Evolutionary conservation across 2,329 filamentous ascomycete genomes (phyloP), one percentile per base, ranked within the genome.

Genomic region (Xylaria sp.): DNA sequence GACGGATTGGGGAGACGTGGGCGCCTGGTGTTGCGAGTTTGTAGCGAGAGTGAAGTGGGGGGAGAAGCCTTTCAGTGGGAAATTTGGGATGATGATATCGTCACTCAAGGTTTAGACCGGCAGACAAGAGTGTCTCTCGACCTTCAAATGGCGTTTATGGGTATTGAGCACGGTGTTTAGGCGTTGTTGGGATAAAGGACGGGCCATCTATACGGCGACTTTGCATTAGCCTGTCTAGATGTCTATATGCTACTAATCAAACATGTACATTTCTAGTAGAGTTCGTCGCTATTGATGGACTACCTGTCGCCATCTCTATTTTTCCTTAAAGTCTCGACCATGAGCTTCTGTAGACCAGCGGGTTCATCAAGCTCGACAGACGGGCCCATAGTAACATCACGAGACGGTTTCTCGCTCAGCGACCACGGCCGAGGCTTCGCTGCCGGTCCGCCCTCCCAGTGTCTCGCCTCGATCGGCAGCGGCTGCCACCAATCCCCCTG

Each of bases 1-100:
- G 91, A 79, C 86, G 91, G 73, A 96, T 99, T 79, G 96, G 94
- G 40, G 92, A 95, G 77, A 82, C 82, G 0, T 99, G 96, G 94
- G 87, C 87, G 65, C 93, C 94, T 0, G 93, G 93, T 9, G 83
- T 92, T 59, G 83, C 84, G 68, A 87, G 74, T 68, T 80, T 92
- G 67, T 93, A 79, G n/a, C n/a, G n/a, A n/a, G n/a, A n/a, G n/a
- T n/a, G n/a, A n/a, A n/a, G n/a, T n/a, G n/a, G 60, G 1, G 49
- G 20, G 17, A 28, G 23, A 36, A 46, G 48, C 23, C 23, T 23
- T 23, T 23, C 23, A 23, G 23, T 2, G 9, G 57, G 49, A 36
- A 7, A 20, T 6, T 15, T 20, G 56, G 17, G 13, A 13, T 17
- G 15, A 38, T 44, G 7, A 13, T 61, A 28, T 23, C 40, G 6